Evolutionary conservation across 2,329 filamentous ascomycete genomes (phyloP).

Genomic region (Didymella exigua): DNA sequence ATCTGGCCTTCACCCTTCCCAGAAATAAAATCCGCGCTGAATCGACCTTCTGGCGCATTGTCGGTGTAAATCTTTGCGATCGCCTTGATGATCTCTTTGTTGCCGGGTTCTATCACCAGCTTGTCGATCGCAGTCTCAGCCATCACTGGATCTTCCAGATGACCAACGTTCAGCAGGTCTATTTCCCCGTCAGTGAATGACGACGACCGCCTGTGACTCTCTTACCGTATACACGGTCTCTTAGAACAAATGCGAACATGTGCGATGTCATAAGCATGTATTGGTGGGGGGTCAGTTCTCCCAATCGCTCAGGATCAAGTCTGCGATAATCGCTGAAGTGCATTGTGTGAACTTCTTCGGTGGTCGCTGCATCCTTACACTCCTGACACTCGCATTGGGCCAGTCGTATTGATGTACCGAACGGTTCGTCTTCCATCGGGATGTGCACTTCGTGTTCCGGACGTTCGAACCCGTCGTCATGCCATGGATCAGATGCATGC

Average conservation of each 20-base stretch:
- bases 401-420: not conserved
- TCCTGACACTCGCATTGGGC: not conserved
- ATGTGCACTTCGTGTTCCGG: no score
- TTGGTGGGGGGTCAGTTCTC: constrained; percentile 1
- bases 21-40: constrained; percentile 50
- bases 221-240: constrained; percentile 13
- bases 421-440: no score
- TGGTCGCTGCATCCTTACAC: not conserved
- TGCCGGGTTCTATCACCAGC: not conserved
- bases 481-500: not conserved
- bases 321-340: not conserved
- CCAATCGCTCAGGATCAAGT: not conserved
- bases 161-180: not conserved
- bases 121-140: not conserved
- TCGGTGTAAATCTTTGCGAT: constrained; percentile 1
- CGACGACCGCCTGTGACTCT: no score
- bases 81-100: not conserved
- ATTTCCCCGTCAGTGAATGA: not conserved
- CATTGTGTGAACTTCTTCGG: not conserved
- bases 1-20: constrained; percentile 41
- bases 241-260: constrained; percentile 16
- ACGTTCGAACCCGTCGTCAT: no score
- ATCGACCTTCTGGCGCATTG: not conserved
- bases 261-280: constrained; percentile 6
- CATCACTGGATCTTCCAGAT: not conserved